Base-by-base conservation (phyloP, 1,284 basidiomycete species). In the Ceratobasidium sp. region DNA sequence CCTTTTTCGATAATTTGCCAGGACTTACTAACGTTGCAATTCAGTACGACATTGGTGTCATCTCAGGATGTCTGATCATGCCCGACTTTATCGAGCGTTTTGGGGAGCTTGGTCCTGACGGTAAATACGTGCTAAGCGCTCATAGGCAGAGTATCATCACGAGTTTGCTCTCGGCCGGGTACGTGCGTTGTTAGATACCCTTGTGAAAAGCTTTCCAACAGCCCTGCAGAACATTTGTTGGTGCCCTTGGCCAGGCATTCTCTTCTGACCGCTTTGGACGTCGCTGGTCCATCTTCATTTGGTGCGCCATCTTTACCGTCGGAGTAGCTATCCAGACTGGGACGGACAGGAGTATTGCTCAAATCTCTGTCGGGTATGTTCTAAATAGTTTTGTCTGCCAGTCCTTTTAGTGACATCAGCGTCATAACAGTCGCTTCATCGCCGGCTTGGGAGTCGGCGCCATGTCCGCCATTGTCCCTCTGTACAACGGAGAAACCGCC, bases 31-130 rank as follows among this genome's bases (percentile, higher is more conserved):
- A 76, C 87, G 89, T 89, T 79, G 80, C 89, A 19, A 89, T 90
- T 69, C 88, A 89, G 76, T 90, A 91, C 81, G 89, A 91, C 77
- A 90, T 91, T 81, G 89, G 89, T 80, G 89, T 91, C 74, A 91
- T 91, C 31, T 73, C 91, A 88, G 91, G 92, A 85, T 93, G 91
- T 80, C 83, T 93, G 34, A 91, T 93, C 76, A 93, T 93, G 91
- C 87, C 87, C 7, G 90, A 93, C 80, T 93, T 94, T 80, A 84
- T 92, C 13, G 65, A 75, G 24, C 86, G 90, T 22, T 92, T 93
- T 79, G 91, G 91, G 16, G 83, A 88, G 78, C 58, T 76, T 3
- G 86, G 82, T 74, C 79, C 82, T 0, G 80, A 87, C 76, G 90
- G 90, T 8, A 79, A 83, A 24, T 84, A 82, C 61, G 82, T 87